These are phyloP conservation scores for Beauveria pseudobassiana DNA, from an alignment of 2,329 filamentous ascomycete genomes.

Conservation along the genomic window DNA sequence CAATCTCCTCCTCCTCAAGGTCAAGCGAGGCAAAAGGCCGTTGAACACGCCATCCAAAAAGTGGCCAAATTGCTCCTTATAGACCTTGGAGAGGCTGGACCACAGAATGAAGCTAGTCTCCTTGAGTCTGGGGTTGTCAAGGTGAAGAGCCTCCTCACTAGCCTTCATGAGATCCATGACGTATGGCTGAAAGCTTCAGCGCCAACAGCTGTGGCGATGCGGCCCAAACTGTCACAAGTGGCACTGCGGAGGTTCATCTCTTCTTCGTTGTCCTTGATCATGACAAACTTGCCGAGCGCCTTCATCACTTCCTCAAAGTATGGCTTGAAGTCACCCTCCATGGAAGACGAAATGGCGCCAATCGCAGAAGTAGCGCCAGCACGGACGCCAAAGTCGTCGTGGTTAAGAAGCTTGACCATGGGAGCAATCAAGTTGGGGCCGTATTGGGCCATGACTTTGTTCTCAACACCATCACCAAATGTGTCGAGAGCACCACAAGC, in stretches of 20 bases:
- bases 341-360: constrained; percentile 80
- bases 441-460: constrained; percentile 67
- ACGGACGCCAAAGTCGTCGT: constrained; percentile 85
- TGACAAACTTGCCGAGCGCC: constrained; percentile 74
- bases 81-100: constrained; percentile 91
- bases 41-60: constrained; percentile 73
- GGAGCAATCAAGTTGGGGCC: constrained; percentile 76
- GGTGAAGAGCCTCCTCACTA: constrained; percentile 80
- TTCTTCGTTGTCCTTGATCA: constrained; percentile 81
- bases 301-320: constrained; percentile 90
- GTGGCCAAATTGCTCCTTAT: constrained; percentile 72
- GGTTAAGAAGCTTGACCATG: constrained; percentile 74
- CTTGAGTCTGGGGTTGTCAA: constrained; percentile 83
- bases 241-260: constrained; percentile 84
- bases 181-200: constrained; percentile 81
- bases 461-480: constrained; percentile 81
- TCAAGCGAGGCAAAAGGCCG: constrained; percentile 76
- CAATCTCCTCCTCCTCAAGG: constrained; percentile 80
- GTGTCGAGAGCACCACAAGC: constrained; percentile 88
- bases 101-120: constrained; percentile 97
- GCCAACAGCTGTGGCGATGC: constrained; percentile 85
- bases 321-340: constrained; percentile 76
- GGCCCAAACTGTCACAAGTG: constrained; percentile 87
- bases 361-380: constrained; percentile 81
- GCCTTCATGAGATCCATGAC: constrained; percentile 85